These are phyloP conservation scores for Hymenoscyphus linearis DNA, from an alignment of 2,329 filamentous ascomycete genomes.

Conservation along the genomic window DNA sequence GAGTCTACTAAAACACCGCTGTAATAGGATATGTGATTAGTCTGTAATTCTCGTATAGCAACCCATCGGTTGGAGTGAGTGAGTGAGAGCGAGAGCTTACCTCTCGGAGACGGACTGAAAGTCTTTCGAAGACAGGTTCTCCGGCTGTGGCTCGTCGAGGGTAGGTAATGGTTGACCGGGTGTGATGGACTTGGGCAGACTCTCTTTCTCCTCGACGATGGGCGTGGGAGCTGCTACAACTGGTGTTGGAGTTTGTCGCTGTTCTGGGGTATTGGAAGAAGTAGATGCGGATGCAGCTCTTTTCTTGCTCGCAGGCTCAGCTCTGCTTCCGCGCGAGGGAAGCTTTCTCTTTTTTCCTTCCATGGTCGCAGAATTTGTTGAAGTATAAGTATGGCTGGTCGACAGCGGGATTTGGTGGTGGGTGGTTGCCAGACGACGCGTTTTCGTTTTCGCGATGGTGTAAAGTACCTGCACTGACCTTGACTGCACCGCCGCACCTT, in stretches of 20 bases:
- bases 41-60: neutral
- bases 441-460: conserved; percentile 12
- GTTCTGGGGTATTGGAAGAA: conserved; percentile 48
- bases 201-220: conserved; percentile 32
- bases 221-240: conserved; percentile 26
- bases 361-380: conserved; percentile 38
- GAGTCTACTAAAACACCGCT: conserved; percentile 74
- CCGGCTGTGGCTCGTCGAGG: conserved; percentile 60
- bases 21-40: conserved; percentile 17
- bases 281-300: conserved; percentile 35
- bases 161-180: conserved; percentile 67
- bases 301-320: conserved; percentile 56
- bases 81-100: conserved; percentile 36
- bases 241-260: conserved; percentile 43
- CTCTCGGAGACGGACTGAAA: conserved; percentile 72
- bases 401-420: conserved; percentile 8
- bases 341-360: conserved; percentile 59
- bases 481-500: neutral
- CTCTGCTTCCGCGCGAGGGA: conserved; percentile 55
- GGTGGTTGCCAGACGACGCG: conserved; percentile 21
- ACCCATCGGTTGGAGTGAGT: neutral
- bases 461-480: conserved; percentile 7
- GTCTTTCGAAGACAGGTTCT: conserved; percentile 56
- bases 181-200: conserved; percentile 57
- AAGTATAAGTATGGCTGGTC: conserved; percentile 5